Percentiles rank a stretch among this genome's conserved stretches.
These are phyloP conservation scores for Penicillium parvum DNA, from an alignment of 495 filamentous ascomycete genomes.

Conservation along the genomic window DNA sequence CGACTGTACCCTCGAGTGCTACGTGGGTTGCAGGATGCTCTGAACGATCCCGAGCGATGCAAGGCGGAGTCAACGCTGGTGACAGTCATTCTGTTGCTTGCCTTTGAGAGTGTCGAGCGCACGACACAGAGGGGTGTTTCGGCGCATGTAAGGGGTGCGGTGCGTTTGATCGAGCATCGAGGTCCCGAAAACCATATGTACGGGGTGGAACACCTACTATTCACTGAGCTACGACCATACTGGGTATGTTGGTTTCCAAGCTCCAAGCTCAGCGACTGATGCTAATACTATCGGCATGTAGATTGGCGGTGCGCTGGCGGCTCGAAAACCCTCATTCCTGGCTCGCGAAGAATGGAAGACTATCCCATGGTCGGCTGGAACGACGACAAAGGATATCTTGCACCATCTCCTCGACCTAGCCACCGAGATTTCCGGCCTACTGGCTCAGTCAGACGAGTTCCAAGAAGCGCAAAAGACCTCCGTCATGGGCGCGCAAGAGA, in stretches of 20 bases:
- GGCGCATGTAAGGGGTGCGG: constrained; percentile 40
- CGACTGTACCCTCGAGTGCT: constrained; percentile 38
- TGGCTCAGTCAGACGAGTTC: constrained; percentile 33
- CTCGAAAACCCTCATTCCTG: constrained; percentile 34
- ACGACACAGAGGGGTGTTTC: constrained; percentile 33
- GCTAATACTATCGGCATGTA: constrained; percentile 16
- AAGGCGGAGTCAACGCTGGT: constrained; percentile 42
- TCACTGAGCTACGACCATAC: constrained; percentile 41
- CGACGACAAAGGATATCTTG: constrained; percentile 39
- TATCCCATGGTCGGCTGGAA: constrained; percentile 40
- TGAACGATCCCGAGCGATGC: constrained; percentile 38
- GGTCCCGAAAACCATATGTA: constrained; percentile 44
- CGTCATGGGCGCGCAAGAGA: constrained; percentile 31
- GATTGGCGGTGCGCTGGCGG: constrained; percentile 34
- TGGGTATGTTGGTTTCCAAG: constrained; percentile 30
- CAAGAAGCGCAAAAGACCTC: constrained; percentile 16
- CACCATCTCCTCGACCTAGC: constrained; percentile 41
- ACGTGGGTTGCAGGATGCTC: constrained; percentile 35
- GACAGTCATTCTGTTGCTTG: constrained; percentile 41
- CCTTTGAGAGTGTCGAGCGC: constrained; percentile 45
- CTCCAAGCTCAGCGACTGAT: background rate
- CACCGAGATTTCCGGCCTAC: constrained; percentile 32
- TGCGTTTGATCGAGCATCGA: constrained; percentile 42
- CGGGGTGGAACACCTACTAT: constrained; percentile 43
- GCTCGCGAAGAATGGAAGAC: constrained; percentile 41